Percentiles rank a stretch among this genome's conserved stretches.
Evolutionary conservation across 805 yeast species (phyloP).

Genomic region (Candida morakotiae): DNA sequence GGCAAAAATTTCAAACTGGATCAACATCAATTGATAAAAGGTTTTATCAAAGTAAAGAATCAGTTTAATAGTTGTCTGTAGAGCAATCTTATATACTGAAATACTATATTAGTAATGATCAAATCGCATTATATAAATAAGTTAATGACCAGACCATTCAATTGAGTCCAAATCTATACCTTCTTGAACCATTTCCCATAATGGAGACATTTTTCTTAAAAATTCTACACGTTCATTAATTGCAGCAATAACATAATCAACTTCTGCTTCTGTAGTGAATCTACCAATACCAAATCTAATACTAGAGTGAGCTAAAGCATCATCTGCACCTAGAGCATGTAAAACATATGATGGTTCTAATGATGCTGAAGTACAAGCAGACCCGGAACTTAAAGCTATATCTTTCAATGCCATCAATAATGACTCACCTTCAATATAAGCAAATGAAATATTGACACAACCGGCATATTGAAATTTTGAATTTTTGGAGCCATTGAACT

Average conservation of each 20-base stretch:
- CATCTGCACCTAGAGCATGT: slow-evolving; percentile 96
- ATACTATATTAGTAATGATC: too few relatives aligned
- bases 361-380: slow-evolving; percentile 98
- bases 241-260: slow-evolving; percentile 89
- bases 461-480: slow-evolving; percentile 62
- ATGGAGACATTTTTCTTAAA: slow-evolving; percentile 86
- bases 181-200: slow-evolving; percentile 99
- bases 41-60: too few relatives aligned
- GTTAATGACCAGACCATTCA: slow-evolving; percentile 97
- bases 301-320: slow-evolving; percentile 97
- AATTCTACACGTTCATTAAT: slow-evolving; percentile 85
- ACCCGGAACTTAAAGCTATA: slow-evolving; percentile 92
- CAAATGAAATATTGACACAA: slow-evolving; percentile 94
- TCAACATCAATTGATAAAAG: too few relatives aligned
- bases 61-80: too few relatives aligned
- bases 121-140: too few relatives aligned
- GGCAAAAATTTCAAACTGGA: too few relatives aligned
- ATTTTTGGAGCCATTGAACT: slow-evolving; percentile 78
- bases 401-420: slow-evolving; percentile 96
- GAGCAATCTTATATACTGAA: too few relatives aligned
- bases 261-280: slow-evolving; percentile 93
- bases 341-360: slow-evolving; percentile 95
- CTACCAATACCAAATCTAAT: slow-evolving; percentile 96
- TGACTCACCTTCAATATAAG: slow-evolving; percentile 97
- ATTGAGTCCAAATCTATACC: slow-evolving; percentile 92